Conservation (phyloP, 371 early-diverging fungal species). For the Rhizopus microsporus region DNA sequence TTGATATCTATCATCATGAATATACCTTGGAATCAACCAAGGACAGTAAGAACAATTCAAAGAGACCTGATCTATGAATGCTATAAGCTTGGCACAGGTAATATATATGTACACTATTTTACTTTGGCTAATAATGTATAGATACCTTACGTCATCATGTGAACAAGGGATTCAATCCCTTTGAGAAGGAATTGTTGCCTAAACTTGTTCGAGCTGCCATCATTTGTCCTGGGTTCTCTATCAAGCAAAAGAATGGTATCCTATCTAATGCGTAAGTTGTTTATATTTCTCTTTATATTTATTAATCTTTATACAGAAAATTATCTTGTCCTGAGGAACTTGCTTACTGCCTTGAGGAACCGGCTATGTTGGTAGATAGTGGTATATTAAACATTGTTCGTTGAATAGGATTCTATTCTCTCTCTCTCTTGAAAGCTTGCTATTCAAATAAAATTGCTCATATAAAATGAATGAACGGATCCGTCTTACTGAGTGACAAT, state of each 20-base stretch:
- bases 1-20: conserved; percentile 18
- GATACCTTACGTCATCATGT: conserved; percentile 9
- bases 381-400: not conserved
- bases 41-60: conserved; percentile 16
- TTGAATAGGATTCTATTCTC: not conserved
- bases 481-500: too few relatives aligned
- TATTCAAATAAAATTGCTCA: too few relatives aligned
- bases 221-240: conserved; percentile 20
- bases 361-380: conserved; percentile 1
- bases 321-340: conserved; percentile 8
- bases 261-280: conserved; percentile 17
- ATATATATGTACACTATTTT: not conserved
- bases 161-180: conserved; percentile 5
- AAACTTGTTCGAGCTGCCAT: conserved; percentile 19
- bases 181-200: not conserved
- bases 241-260: conserved; percentile 17
- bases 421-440: too few relatives aligned
- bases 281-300: not conserved
- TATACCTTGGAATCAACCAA: conserved; percentile 24
- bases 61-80: conserved; percentile 27
- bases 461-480: too few relatives aligned
- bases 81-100: conserved; percentile 26
- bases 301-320: not conserved
- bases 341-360: not conserved
- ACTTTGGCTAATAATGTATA: not conserved